Evolutionary conservation across 2,329 filamentous ascomycete species (phyloP).

Genomic region (Sarocladiaceae sp.): DNA sequence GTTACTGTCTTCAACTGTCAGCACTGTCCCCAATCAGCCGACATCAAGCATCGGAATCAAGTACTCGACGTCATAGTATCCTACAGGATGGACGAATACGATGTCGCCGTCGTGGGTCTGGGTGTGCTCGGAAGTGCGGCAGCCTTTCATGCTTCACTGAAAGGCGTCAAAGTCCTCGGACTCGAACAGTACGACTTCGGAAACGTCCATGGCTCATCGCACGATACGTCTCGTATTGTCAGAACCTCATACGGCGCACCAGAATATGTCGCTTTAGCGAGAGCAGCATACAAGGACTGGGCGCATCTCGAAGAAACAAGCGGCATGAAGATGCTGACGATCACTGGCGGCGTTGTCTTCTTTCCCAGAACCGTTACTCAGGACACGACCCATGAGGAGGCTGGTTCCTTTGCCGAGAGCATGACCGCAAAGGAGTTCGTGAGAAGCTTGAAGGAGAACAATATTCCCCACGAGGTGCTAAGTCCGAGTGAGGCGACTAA

Average conservation of each 20-base stretch:
- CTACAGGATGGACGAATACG: neutral
- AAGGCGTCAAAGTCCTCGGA: neutral
- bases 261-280: conserved; percentile 1
- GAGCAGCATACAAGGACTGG: conserved; percentile 3
- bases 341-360: conserved; percentile 1
- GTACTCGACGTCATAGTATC: neutral
- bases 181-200: conserved; percentile 4
- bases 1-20: neutral
- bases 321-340: neutral
- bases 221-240: conserved; percentile 4
- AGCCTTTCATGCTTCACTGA: neutral
- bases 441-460: neutral
- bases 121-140: neutral
- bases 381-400: neutral
- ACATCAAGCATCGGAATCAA: neutral
- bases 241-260: neutral
- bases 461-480: conserved; percentile 16
- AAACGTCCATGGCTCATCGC: neutral
- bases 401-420: conserved; percentile 1
- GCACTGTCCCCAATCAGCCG: neutral
- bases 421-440: conserved; percentile 2
- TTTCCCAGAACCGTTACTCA: neutral
- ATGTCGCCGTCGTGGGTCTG: neutral
- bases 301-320: neutral
- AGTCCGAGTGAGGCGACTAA: conserved; percentile 11